Evolutionary conservation across 164 flowering plant genomes (phyloP).

Genomic region (Kingdonia uniflora): DNA sequence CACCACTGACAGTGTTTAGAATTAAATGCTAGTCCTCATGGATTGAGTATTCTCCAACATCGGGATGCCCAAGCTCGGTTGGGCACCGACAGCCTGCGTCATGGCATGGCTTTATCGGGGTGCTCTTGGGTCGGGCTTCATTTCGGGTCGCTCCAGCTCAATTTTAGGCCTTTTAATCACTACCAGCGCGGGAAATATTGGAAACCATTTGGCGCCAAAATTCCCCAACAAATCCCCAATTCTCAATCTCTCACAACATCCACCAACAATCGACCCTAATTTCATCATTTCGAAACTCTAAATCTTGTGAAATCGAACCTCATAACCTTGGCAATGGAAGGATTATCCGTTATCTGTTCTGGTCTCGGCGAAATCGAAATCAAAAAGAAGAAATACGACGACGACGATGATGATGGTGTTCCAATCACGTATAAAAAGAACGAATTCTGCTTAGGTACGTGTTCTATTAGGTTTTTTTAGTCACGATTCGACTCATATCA

Average conservation of each 20-base stretch:
- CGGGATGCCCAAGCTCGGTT: too few relatives aligned
- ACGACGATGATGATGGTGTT: too few relatives aligned
- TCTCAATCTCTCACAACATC: neutral
- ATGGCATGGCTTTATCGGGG: too few relatives aligned
- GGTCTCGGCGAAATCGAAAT: conserved; percentile 58
- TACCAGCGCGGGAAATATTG: conserved; percentile 1
- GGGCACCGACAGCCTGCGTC: too few relatives aligned
- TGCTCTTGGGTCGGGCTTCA: too few relatives aligned
- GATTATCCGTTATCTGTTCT: conserved; percentile 58
- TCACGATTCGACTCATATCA: neutral
- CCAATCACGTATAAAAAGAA: conserved; percentile 45
- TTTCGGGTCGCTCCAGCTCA: too few relatives aligned
- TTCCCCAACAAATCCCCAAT: neutral
- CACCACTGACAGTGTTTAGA: too few relatives aligned
- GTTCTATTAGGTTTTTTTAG: too few relatives aligned
- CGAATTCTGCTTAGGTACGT: conserved; percentile 58
- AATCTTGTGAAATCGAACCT: neutral
- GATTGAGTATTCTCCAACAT: too few relatives aligned
- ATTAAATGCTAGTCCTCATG: too few relatives aligned
- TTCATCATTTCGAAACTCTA: neutral
- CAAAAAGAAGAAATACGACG: too few relatives aligned
- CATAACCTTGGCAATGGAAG: conserved; percentile 21
- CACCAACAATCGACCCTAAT: neutral
- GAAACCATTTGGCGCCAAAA: neutral
- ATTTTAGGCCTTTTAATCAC: too few relatives aligned